Evolutionary conservation across 2,329 filamentous ascomycete species (phyloP).

Genomic region (Ophiostoma perfectum): DNA sequence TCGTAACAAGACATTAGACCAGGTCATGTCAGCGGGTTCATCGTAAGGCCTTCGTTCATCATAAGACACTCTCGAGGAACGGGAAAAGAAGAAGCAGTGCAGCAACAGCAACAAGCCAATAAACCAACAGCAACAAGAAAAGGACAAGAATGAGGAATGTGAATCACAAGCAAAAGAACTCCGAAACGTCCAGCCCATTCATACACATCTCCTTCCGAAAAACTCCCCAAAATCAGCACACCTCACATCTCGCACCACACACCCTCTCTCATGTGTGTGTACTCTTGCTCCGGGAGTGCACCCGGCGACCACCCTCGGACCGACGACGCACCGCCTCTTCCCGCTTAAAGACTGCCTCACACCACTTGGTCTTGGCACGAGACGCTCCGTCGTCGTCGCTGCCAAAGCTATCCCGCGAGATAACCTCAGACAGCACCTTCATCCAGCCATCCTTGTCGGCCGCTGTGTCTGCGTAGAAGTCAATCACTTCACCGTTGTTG

Average conservation of each 20-base stretch:
- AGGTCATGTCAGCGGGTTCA: not conserved
- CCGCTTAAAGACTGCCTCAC: conserved; percentile 59
- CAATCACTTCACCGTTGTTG: conserved; percentile 95
- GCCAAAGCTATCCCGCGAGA: conserved; percentile 47
- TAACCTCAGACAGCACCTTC: conserved; percentile 71
- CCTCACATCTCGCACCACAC: not conserved
- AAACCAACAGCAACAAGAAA: conserved; percentile 24
- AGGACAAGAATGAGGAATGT: not conserved
- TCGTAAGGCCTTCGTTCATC: conserved; percentile 19
- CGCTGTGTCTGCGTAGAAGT: conserved; percentile 91
- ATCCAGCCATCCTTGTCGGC: conserved; percentile 93
- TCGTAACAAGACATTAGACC: conserved; percentile 19
- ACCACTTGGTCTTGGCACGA: conserved; percentile 56
- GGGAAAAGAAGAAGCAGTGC: conserved; percentile 14
- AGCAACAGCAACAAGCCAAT: conserved; percentile 20
- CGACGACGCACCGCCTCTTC: conserved; percentile 55
- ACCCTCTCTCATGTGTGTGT: conserved; percentile 26
- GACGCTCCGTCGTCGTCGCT: conserved; percentile 40
- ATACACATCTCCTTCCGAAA: not conserved
- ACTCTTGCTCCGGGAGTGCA: conserved; percentile 55
- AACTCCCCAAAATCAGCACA: conserved; percentile 9
- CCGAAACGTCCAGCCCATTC: conserved; percentile 20
- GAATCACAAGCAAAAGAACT: conserved; percentile 18
- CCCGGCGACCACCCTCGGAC: conserved; percentile 40
- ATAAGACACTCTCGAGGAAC: conserved; percentile 11